phyloP scores from a whole-genome alignment of 768 basidiomycete genomes.

The Glaciozyma antarctica region DNA sequence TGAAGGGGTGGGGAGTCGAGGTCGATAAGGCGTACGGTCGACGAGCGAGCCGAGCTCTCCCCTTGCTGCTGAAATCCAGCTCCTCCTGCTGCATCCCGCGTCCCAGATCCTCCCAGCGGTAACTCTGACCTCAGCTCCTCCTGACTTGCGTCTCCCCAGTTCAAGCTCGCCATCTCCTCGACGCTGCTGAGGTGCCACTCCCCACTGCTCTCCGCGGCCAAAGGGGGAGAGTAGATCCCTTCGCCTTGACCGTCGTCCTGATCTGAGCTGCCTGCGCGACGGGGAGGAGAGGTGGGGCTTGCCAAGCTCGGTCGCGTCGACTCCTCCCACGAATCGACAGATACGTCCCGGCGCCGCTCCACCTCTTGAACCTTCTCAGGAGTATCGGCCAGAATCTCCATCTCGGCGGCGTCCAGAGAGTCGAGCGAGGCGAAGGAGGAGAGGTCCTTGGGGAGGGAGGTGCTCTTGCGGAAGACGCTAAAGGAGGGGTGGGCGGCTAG shows the following conservation, averaged over 20 bases:
- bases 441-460: neutral
- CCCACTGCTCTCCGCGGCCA: neutral
- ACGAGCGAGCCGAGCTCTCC: neutral
- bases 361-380: no score
- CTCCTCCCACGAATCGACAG: no score
- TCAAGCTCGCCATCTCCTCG: neutral
- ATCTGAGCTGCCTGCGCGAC: neutral
- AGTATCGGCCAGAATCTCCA: conserved; percentile 11
- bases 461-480: conserved; percentile 29
- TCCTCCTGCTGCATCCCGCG: neutral
- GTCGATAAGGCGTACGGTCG: conserved; percentile 12
- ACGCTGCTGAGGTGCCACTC: neutral
- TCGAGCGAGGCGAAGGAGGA: neutral
- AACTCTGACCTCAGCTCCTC: neutral
- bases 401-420: neutral
- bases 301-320: no score
- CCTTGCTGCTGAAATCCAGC: neutral
- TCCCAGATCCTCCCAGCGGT: no score
- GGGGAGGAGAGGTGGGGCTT: conserved; percentile 6
- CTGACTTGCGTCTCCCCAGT: neutral
- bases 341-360: no score
- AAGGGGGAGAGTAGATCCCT: neutral
- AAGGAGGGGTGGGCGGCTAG: conserved; percentile 25
- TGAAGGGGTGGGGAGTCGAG: conserved; percentile 22
- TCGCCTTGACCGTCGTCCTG: neutral